These are phyloP conservation scores for Colletotrichum agaves DNA, from an alignment of 2,329 filamentous ascomycete species.

Conservation along the genomic window DNA sequence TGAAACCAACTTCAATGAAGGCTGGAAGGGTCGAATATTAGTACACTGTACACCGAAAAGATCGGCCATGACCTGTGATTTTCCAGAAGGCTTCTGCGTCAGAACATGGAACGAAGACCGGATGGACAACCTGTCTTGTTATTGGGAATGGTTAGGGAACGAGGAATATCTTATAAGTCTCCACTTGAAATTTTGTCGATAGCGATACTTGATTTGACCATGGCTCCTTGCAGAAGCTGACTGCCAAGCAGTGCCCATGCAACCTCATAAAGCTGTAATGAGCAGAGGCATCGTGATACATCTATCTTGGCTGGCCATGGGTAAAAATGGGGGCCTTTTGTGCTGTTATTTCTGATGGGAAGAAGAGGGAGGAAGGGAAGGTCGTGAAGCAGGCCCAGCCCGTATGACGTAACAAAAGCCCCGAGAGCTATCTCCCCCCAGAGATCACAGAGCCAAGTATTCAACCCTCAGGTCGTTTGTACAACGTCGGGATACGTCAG, in stretches of 20 bases:
- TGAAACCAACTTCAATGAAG: not conserved
- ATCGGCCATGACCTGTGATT: not conserved
- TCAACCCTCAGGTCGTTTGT: not conserved
- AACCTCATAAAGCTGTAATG: not conserved
- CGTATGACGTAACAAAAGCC: too few species aligned
- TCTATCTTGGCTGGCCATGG: too few species aligned
- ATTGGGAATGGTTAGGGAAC: not conserved
- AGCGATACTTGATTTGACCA: too few species aligned
- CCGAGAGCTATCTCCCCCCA: not conserved
- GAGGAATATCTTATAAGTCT: not conserved
- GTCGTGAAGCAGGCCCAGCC: too few species aligned
- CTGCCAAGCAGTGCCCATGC: not conserved
- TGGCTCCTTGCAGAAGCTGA: too few species aligned
- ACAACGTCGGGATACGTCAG: not conserved
- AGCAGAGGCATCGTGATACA: too few species aligned
- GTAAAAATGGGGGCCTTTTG: too few species aligned
- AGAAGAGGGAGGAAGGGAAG: too few species aligned
- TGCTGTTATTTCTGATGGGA: too few species aligned
- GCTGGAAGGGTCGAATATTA: not conserved
- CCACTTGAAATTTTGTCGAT: not conserved
- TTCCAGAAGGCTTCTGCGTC: conserved; percentile 13
- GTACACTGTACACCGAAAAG: not conserved
- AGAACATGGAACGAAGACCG: not conserved
- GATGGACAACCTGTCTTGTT: not conserved
- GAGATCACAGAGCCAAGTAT: not conserved